Base-by-base conservation (phyloP, 1,284 basidiomycete species). In the Bjerkandera adusta region DNA sequence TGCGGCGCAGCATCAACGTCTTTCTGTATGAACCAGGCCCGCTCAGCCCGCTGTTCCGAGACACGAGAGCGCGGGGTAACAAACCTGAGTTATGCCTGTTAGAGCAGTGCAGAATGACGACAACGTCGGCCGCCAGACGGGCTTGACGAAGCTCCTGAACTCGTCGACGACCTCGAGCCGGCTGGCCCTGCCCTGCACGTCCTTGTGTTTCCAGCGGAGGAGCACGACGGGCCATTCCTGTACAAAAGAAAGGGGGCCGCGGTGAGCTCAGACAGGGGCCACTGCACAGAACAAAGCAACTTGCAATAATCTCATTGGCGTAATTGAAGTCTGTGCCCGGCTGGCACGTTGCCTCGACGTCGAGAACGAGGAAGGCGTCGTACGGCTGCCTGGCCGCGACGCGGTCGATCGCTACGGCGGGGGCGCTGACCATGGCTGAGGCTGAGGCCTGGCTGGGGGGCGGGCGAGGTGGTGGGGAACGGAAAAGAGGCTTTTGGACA, bases 301-400 rank as follows among this genome's bases (percentile, higher is more conserved):
- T 62, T 63, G 90, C 92, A 53, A 97, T 96, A 48, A 97, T 94
- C 70, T 98, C 94, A 65, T 97, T 97, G 5, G 68, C 67, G 55
- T 66, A 70, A 29, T 66, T 60, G 37, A 68, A 68, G 18, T 57
- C 60, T 4, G 55, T 54, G 4, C 75, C 85, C 55, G 67, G 66
- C 36, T 83, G 65, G 63, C 95, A 98, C 0, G 95, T 97, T 4
- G 87, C 95, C 65, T 97, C 95, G 40, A 97, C 88, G 59, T 96
- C 92, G 33, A 92, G 70, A 20, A 91, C 81, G 10, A 90, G 75
- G 57, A 89, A 85, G 11, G 75, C 78, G 40, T 89, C 85, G 54
- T 77, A 85, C 1, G 77, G 69, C 55, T 89, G 86, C 52, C 71
- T 77, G 18, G 51, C 54, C 22, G 53, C 56, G 27, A 51, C 51